Evolutionary conservation across 192 early-diverging fungal genomes (phyloP), one percentile per base, ranked within the genome.

Genomic region (Rhizophagus prolifer): DNA sequence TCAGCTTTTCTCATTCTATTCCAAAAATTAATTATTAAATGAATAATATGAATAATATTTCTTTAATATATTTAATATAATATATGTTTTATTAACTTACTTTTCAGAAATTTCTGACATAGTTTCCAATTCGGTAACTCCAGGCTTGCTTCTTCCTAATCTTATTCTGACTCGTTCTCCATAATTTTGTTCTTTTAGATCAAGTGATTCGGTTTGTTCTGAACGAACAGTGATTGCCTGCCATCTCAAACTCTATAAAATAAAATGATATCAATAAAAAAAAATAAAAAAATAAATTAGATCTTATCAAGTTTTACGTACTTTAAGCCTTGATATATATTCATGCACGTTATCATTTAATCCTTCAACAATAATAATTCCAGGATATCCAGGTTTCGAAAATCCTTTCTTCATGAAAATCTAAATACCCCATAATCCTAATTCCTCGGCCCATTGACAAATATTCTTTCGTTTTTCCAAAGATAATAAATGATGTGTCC

Each of bases 381-480:
- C 63, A 34, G 63, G 63, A 30, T 65, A 65, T 65, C 63, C 63
- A 31, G 63, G 63, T 31, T 65, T 65, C 30, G 63, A 65, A 34
- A 31, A 65, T 19, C 63, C 63, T 65, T 65, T 16, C 26, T 31
- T 16, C 7, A 21, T 38, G 13, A 36, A 19, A 16, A 36, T 34
- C 1, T 36, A 34, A 4, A 34, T 31, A 65, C 63, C 63, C 63
- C 63, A 65, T 12, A 65, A 19, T 65, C 30, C 63, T 65, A 65
- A 65, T 65, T 65, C 63, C 16, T 65, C 28, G 19, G 63, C 63
- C 63, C 63, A 65, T 65, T 30, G 63, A 65, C 63, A 65, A 31
- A 65, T 30, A 34, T 30, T 30, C 63, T 65, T 65, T 19, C 63
- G 26, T 34, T 65, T 65, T 65, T 34, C 63, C 26, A 65, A 19